A percentile compares a stretch with the other conserved stretches of the same genome.
Evolutionary conservation across 2,329 filamentous ascomycete genomes (phyloP).

Genomic region (Botryotinia narcissicola): DNA sequence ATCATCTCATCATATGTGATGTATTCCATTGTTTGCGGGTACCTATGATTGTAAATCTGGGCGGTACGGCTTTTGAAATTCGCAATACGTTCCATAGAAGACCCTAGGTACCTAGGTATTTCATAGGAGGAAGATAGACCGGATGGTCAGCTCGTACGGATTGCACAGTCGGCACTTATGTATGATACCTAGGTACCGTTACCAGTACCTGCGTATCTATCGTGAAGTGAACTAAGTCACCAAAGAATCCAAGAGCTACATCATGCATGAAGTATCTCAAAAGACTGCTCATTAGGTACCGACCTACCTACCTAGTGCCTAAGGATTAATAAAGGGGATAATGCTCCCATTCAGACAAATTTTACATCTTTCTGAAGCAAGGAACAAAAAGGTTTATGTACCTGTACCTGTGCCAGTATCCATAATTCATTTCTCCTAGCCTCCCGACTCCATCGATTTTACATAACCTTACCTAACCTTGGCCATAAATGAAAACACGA

Average conservation of each 20-base stretch:
- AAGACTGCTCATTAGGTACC: not conserved
- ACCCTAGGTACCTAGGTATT: not conserved
- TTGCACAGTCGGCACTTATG: not conserved
- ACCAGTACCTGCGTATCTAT: too few species aligned
- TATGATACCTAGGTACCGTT: not conserved
- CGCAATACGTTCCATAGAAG: not conserved
- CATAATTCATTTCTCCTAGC: slow-evolving; percentile 12
- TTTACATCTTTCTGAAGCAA: not conserved
- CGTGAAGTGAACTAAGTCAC: not conserved
- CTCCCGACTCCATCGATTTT: not conserved
- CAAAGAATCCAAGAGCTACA: not conserved
- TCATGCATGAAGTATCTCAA: not conserved
- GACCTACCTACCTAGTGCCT: not conserved
- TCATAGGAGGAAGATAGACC: not conserved
- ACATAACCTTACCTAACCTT: not conserved
- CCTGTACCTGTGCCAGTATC: not conserved
- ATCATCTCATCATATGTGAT: not conserved
- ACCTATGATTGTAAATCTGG: not conserved
- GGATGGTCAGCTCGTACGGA: not conserved
- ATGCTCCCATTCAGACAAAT: not conserved
- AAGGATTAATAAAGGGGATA: not conserved
- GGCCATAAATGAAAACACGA: not conserved
- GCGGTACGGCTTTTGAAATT: not conserved
- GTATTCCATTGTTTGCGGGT: not conserved
- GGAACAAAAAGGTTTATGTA: not conserved